phyloP scores from a whole-genome alignment of 768 basidiomycete species.

The Termitomyces sp. region DNA sequence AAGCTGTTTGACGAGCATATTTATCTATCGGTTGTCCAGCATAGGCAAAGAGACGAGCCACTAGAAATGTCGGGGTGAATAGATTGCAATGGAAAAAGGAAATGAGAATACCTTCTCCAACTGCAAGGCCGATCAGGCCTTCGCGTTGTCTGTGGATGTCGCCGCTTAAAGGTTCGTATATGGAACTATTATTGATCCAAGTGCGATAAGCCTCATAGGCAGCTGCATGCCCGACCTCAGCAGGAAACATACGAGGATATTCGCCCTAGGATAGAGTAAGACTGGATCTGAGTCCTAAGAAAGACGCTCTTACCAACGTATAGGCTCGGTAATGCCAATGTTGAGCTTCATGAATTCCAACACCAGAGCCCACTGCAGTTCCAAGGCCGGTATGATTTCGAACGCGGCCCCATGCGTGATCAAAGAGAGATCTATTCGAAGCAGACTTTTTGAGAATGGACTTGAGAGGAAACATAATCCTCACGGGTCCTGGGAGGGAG shows the following conservation, averaged over 20 bases:
- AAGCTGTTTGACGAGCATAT: slow-evolving; percentile 42
- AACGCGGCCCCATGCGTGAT: slow-evolving; percentile 45
- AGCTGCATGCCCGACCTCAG: slow-evolving; percentile 69
- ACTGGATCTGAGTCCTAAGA: background rate
- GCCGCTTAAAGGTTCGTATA: slow-evolving; percentile 50
- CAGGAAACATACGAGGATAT: slow-evolving; percentile 42
- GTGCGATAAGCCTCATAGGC: slow-evolving; percentile 72
- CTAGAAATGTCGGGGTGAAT: slow-evolving; percentile 26
- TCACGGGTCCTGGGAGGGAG: slow-evolving; percentile 51
- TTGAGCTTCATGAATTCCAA: slow-evolving; percentile 54
- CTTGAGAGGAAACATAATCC: slow-evolving; percentile 17
- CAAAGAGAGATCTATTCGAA: slow-evolving; percentile 48
- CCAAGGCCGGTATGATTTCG: slow-evolving; percentile 30
- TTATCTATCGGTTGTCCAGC: slow-evolving; percentile 37
- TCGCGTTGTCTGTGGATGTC: slow-evolving; percentile 61
- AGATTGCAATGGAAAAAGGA: background rate
- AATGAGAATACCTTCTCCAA: slow-evolving; percentile 55
- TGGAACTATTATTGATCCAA: slow-evolving; percentile 51
- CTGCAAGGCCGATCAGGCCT: slow-evolving; percentile 58
- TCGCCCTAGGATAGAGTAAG: slow-evolving; percentile 35
- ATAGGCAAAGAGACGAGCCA: slow-evolving; percentile 49
- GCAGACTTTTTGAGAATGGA: slow-evolving; percentile 17
- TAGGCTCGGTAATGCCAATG: slow-evolving; percentile 66
- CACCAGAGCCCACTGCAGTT: slow-evolving; percentile 32
- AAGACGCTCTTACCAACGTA: slow-evolving; percentile 35